These are phyloP conservation scores for Fusarium sp. DNA, from an alignment of 2,329 filamentous ascomycete genomes.

Conservation along the genomic window DNA sequence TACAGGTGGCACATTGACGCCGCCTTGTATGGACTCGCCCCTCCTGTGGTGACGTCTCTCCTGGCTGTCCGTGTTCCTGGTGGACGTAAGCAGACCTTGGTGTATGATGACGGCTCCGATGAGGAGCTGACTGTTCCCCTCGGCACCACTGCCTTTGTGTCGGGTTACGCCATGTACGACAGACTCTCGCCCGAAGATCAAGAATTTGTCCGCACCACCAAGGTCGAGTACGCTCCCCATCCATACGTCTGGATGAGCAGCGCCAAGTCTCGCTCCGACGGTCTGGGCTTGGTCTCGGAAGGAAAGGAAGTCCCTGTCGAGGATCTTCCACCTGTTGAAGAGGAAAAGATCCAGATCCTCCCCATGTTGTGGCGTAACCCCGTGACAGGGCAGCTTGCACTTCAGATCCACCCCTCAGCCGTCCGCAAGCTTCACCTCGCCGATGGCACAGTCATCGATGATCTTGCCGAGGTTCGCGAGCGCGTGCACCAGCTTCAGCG, in stretches of 20 bases:
- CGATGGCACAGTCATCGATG: slow-evolving; percentile 76
- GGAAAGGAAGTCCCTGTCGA: slow-evolving; percentile 69
- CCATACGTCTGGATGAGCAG: slow-evolving; percentile 86
- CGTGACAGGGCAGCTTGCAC: slow-evolving; percentile 73
- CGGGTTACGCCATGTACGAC: slow-evolving; percentile 78
- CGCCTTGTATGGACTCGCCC: slow-evolving; percentile 79
- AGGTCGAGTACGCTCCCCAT: slow-evolving; percentile 81
- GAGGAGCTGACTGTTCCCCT: slow-evolving; percentile 77
- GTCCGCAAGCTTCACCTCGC: slow-evolving; percentile 75
- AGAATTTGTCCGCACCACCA: slow-evolving; percentile 73
- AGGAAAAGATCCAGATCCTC: slow-evolving; percentile 75
- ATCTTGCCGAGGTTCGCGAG: slow-evolving; percentile 73
- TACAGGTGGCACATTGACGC: slow-evolving; percentile 88
- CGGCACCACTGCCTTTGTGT: slow-evolving; percentile 82
- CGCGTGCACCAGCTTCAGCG: slow-evolving; percentile 78
- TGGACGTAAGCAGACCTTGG: slow-evolving; percentile 73
- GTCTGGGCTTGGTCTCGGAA: slow-evolving; percentile 78
- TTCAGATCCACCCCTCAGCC: slow-evolving; percentile 81
- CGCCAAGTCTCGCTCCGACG: slow-evolving; percentile 74
- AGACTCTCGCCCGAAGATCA: slow-evolving; percentile 73
- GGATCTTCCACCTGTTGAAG: slow-evolving; percentile 74
- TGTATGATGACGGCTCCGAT: slow-evolving; percentile 78
- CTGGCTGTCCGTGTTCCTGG: slow-evolving; percentile 79
- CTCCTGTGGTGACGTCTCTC: slow-evolving; percentile 78
- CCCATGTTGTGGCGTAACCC: slow-evolving; percentile 86